A percentile compares a stretch with the other conserved stretches of the same genome.
These are phyloP conservation scores for Talaromyces atroroseus DNA, from an alignment of 2,329 filamentous ascomycete genomes.

Conservation along the genomic window DNA sequence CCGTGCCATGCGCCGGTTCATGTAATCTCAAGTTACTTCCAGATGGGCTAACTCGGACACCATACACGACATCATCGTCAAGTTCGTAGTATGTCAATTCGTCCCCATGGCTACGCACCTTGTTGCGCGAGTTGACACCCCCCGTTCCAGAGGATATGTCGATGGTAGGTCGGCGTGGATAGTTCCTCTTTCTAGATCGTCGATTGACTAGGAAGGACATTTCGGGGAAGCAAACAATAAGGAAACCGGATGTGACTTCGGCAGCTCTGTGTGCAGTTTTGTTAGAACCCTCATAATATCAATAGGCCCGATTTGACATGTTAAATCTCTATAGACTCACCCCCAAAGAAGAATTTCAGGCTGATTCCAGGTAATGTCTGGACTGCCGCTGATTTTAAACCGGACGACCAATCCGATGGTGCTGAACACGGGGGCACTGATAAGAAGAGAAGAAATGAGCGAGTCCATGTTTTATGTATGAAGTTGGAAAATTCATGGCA, in stretches of 20 bases:
- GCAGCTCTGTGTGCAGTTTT: constrained; percentile 4
- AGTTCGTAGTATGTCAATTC: constrained; percentile 13
- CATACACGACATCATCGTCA: constrained; percentile 13
- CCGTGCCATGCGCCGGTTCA: constrained; percentile 13
- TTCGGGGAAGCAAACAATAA: constrained; percentile 14
- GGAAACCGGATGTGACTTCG: constrained; percentile 11
- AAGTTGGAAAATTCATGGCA: background rate
- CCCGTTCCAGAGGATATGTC: background rate
- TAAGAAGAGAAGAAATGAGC: background rate
- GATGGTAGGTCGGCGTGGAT: constrained; percentile 6
- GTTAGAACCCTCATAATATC: background rate
- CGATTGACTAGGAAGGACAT: constrained; percentile 11
- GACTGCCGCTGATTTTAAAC: constrained; percentile 5
- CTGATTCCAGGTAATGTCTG: constrained; percentile 14
- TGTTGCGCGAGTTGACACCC: constrained; percentile 3
- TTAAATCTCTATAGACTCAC: background rate
- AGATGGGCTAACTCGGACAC: constrained; percentile 11
- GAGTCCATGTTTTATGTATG: background rate
- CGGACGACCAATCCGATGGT: constrained; percentile 14
- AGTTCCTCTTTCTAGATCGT: constrained; percentile 3
- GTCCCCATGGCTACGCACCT: constrained; percentile 8
- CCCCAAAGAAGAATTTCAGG: constrained; percentile 15
- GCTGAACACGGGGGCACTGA: constrained; percentile 13
- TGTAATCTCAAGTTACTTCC: constrained; percentile 13
- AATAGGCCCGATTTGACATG: background rate